Conservation (phyloP, 139 green algal species). For the Nannochloris sp. region DNA sequence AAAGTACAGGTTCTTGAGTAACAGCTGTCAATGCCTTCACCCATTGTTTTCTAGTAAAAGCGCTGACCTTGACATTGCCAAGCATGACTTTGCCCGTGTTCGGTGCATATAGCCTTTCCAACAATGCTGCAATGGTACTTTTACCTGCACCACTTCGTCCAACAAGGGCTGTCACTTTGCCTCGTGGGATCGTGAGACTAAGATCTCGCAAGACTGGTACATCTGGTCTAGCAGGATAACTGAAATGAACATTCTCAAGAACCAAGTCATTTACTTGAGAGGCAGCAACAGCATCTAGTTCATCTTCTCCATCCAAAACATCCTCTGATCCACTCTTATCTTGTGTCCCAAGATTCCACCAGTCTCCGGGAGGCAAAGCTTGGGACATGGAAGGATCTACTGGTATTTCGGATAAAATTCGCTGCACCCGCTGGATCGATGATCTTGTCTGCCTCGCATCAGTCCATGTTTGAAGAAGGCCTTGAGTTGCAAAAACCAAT, state of each 20-base stretch:
- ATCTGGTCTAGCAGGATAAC: constrained; percentile 59
- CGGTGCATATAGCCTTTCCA: constrained; percentile 54
- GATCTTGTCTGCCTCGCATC: constrained; percentile 51
- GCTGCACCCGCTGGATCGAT: constrained; percentile 45
- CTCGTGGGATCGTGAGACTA: constrained; percentile 50
- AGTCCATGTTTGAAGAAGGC: constrained; percentile 62
- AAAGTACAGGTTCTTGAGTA: constrained; percentile 76
- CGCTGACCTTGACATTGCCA: constrained; percentile 8
- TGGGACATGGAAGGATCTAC: constrained; percentile 66
- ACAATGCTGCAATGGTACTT: constrained; percentile 63
- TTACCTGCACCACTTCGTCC: constrained; percentile 74
- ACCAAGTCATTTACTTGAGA: constrained; percentile 40
- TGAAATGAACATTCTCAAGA: constrained; percentile 57
- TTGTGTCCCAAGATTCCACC: constrained; percentile 53
- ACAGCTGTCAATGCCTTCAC: constrained; percentile 53
- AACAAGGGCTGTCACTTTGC: constrained; percentile 73
- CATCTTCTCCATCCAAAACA: neutral
- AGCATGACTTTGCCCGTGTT: constrained; percentile 32
- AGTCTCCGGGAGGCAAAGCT: constrained; percentile 67
- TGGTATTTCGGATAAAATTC: constrained; percentile 35
- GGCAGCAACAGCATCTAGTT: constrained; percentile 26
- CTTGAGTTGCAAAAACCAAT: constrained; percentile 75
- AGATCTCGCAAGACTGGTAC: constrained; percentile 49
- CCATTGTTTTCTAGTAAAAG: constrained; percentile 60
- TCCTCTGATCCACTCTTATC: neutral